These are phyloP conservation scores for Dissoconium aciculare DNA, from an alignment of 2,329 filamentous ascomycete genomes.

Conservation along the genomic window DNA sequence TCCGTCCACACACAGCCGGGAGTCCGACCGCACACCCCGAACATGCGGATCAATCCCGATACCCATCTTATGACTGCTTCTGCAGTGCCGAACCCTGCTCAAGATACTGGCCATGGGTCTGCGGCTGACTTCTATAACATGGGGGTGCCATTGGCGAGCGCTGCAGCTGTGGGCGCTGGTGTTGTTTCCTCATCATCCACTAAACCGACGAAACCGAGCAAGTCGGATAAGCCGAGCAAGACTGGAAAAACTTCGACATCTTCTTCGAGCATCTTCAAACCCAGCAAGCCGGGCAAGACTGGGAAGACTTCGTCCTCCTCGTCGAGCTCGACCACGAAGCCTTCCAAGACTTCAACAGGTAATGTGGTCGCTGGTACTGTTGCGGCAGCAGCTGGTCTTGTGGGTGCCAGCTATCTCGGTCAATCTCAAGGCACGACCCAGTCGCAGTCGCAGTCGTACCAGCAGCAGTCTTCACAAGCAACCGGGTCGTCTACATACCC, in stretches of 20 bases:
- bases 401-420: too few relatives aligned
- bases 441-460: neutral
- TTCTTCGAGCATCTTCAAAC: slow-evolving; percentile 4
- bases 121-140: slow-evolving; percentile 43
- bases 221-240: slow-evolving; percentile 6
- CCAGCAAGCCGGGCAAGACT: slow-evolving; percentile 18
- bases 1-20: slow-evolving; percentile 46
- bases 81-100: slow-evolving; percentile 36
- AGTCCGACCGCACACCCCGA: slow-evolving; percentile 36
- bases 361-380: slow-evolving; percentile 2
- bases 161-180: slow-evolving; percentile 9
- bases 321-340: neutral
- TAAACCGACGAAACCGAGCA: slow-evolving; percentile 10
- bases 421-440: too few relatives aligned
- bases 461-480: too few relatives aligned
- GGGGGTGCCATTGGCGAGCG: slow-evolving; percentile 14
- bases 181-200: too few relatives aligned
- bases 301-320: neutral
- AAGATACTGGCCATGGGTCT: slow-evolving; percentile 46
- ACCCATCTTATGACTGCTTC: slow-evolving; percentile 45
- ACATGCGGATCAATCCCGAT: slow-evolving; percentile 41
- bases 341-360: neutral
- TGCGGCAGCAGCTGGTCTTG: slow-evolving; percentile 1
- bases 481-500: too few relatives aligned
- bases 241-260: too few relatives aligned